Conservation (phyloP, 1,284 basidiomycete genomes). For the Ustilago cynodontis region DNA sequence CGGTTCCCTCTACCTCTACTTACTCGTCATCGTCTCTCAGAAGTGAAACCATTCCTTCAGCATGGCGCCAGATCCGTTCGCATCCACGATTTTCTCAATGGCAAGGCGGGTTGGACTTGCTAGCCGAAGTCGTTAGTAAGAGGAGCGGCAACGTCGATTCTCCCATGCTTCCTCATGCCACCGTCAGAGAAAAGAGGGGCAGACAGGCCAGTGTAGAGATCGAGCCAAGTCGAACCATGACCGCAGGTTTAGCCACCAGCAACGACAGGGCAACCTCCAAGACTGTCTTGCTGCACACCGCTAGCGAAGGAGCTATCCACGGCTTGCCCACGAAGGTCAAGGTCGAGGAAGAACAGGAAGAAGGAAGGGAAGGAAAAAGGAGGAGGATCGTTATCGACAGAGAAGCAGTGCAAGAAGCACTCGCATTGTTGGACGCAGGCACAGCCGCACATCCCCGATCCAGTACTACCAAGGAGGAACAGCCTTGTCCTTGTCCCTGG, state of each 20-base stretch:
- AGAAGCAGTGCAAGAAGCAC: conserved; percentile 58
- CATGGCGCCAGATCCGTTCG: conserved; percentile 63
- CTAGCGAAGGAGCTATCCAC: conserved; percentile 20
- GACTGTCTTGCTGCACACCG: conserved; percentile 19
- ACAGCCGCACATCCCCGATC: conserved; percentile 36
- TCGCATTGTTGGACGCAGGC: conserved; percentile 56
- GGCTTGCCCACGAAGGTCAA: conserved; percentile 7
- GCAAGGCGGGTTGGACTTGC: conserved; percentile 63
- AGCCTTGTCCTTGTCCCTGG: conserved; percentile 43
- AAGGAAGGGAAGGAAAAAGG: conserved; percentile 43
- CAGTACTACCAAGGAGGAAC: conserved; percentile 17
- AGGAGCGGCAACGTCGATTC: conserved; percentile 47
- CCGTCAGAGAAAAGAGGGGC: conserved; percentile 12
- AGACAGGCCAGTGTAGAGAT: conserved; percentile 45
- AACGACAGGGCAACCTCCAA: conserved; percentile 39
- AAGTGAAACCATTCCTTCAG: conserved; percentile 59
- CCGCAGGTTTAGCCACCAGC: conserved; percentile 16
- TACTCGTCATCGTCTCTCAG: conserved; percentile 1
- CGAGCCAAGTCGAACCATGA: conserved; percentile 21
- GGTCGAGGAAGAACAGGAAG: conserved; percentile 22
- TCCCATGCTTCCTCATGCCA: conserved; percentile 22
- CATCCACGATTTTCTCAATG: conserved; percentile 64
- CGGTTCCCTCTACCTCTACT: conserved; percentile 1
- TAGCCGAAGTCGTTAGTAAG: conserved; percentile 65
- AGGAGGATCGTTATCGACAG: conserved; percentile 55